Percentiles rank a stretch among this genome's conserved stretches.
Evolutionary conservation across 768 basidiomycete species (phyloP).

Genomic region (Boletus subparvulus): DNA sequence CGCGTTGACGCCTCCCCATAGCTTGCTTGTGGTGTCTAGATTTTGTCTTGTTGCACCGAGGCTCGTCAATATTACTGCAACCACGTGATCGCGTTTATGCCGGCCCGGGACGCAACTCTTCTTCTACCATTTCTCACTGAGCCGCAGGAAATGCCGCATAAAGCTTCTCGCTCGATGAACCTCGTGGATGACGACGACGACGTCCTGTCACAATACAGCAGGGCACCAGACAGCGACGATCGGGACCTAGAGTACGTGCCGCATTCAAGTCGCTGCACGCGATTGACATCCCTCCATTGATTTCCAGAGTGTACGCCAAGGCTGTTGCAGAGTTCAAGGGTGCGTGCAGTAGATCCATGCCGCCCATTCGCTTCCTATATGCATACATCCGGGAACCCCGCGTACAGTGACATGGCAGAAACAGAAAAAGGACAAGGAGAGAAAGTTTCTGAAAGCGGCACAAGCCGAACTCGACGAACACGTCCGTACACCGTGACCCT

Average conservation of each 20-base stretch:
- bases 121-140: neutral
- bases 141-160: constrained; percentile 13
- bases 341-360: constrained; percentile 3
- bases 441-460: constrained; percentile 19
- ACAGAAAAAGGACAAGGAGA: constrained; percentile 28
- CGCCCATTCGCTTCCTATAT: neutral
- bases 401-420: constrained; percentile 33
- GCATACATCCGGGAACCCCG: neutral
- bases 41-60: constrained; percentile 22
- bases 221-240: constrained; percentile 25
- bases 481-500: constrained; percentile 6
- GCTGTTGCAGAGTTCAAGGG: constrained; percentile 35
- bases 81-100: constrained; percentile 21
- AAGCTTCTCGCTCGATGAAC: constrained; percentile 8
- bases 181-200: constrained; percentile 15
- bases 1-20: constrained; percentile 29
- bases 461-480: constrained; percentile 28
- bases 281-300: neutral
- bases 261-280: neutral
- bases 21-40: constrained; percentile 30
- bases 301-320: constrained; percentile 26
- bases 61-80: neutral
- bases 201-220: constrained; percentile 18
- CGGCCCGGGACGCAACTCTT: neutral
- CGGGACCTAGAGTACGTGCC: constrained; percentile 25